Percentiles rank a stretch among this genome's conserved stretches.
Evolutionary conservation across 805 yeast genomes (phyloP).

Genomic region (Teunomyces cretensis): DNA sequence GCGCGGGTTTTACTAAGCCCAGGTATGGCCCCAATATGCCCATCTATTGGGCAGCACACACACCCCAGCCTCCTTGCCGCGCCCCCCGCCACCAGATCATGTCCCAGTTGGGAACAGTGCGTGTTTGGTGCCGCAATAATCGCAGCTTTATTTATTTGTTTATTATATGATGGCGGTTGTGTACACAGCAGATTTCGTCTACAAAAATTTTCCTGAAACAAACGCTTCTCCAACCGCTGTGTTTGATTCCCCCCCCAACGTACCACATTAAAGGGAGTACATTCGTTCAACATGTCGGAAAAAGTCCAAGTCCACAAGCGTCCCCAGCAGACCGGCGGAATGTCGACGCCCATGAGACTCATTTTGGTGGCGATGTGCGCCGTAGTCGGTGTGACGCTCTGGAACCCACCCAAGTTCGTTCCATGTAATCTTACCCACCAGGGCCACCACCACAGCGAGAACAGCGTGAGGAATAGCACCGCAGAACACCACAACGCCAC

Average conservation of each 20-base stretch:
- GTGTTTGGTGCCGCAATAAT: no score
- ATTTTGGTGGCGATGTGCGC: background rate
- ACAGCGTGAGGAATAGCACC: background rate
- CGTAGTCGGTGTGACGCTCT: background rate
- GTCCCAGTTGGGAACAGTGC: no score
- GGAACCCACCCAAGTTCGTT: conserved; percentile 1
- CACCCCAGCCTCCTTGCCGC: no score
- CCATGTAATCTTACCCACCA: background rate
- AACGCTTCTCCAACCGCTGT: no score
- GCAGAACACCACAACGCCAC: no score
- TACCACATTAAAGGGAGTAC: background rate
- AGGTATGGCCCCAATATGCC: no score
- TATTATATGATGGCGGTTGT: no score
- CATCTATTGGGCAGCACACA: no score
- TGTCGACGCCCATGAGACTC: background rate
- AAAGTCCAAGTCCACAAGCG: background rate
- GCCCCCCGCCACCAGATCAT: no score
- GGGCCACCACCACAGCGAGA: background rate
- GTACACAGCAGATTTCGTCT: background rate
- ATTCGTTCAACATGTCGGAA: conserved; percentile 1
- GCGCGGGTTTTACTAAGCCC: no score
- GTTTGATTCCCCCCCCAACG: background rate
- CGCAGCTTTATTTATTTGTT: no score
- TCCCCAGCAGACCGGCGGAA: background rate
- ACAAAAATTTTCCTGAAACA: background rate